Evolutionary conservation across 192 early-diverging fungal genomes (phyloP).

Genomic region (Podila epigama): DNA sequence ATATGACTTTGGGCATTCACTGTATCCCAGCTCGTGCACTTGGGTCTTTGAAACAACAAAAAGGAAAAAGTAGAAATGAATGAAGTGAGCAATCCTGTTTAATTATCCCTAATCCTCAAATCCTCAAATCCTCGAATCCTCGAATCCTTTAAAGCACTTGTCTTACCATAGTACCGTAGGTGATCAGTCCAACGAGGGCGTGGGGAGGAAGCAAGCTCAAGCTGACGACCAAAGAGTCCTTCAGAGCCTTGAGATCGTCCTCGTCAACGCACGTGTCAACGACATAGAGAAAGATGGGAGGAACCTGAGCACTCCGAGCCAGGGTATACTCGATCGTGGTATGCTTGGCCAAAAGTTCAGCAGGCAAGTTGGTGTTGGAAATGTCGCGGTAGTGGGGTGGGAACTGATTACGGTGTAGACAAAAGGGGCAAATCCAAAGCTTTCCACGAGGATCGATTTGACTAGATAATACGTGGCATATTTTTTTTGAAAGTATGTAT

Average conservation of each 20-base stretch:
- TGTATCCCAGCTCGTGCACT: slow-evolving; percentile 96
- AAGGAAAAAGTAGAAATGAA: neutral
- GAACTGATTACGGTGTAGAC: slow-evolving; percentile 95
- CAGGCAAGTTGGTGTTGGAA: slow-evolving; percentile 88
- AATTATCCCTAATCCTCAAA: too few relatives aligned
- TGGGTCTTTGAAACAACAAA: too few relatives aligned
- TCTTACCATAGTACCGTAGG: slow-evolving; percentile 98
- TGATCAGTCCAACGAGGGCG: slow-evolving; percentile 94
- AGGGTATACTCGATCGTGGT: slow-evolving; percentile 98
- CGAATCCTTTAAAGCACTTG: too few relatives aligned
- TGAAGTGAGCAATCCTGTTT: neutral
- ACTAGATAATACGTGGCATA: too few relatives aligned
- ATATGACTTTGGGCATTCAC: slow-evolving; percentile 96
- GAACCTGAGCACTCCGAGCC: slow-evolving; percentile 81
- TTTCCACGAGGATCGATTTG: slow-evolving; percentile 96
- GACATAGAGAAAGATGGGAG: slow-evolving; percentile 96
- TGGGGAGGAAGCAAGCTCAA: slow-evolving; percentile 91
- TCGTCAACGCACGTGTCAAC: slow-evolving; percentile 98
- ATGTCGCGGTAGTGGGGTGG: slow-evolving; percentile 98
- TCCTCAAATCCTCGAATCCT: too few relatives aligned
- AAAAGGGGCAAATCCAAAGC: slow-evolving; percentile 99
- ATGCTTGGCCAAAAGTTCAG: slow-evolving; percentile 89
- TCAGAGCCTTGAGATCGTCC: slow-evolving; percentile 94
- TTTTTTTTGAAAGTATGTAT: too few relatives aligned
- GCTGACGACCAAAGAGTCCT: slow-evolving; percentile 90